A percentile compares a stretch with the other conserved stretches of the same genome.
phyloP scores from a whole-genome alignment of 306 rosid species.

The Canavalia gladiata region DNA sequence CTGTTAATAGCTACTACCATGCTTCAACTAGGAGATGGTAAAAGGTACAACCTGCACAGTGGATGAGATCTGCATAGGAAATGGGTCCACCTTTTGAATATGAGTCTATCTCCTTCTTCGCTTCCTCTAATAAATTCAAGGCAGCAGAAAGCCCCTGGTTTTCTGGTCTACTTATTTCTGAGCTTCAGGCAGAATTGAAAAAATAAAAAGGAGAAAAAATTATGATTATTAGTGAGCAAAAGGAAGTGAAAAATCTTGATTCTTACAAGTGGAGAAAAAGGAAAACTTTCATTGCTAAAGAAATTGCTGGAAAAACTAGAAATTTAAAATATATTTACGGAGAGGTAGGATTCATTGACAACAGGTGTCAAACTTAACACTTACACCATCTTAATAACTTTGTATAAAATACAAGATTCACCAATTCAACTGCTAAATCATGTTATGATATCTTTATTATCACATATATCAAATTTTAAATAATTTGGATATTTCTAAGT shows the following conservation, averaged over 20 bases:
- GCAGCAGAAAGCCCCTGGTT: constrained; percentile 79
- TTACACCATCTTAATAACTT: too few relatives aligned
- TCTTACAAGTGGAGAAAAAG: constrained; percentile 26
- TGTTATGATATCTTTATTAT: too few relatives aligned
- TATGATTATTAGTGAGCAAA: constrained; percentile 26
- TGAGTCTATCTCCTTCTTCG: constrained; percentile 90
- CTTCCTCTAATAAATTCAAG: constrained; percentile 78
- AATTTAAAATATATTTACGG: constrained; percentile 18
- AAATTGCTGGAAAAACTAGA: constrained; percentile 21
- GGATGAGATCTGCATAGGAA: constrained; percentile 91
- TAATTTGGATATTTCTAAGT: too few relatives aligned
- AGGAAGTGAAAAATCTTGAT: constrained; percentile 3
- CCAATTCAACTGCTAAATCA: too few relatives aligned
- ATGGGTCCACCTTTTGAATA: constrained; percentile 92
- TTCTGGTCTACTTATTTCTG: constrained; percentile 97
- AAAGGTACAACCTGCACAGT: constrained; percentile 69
- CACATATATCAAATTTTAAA: too few relatives aligned
- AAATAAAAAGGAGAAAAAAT: constrained; percentile 31
- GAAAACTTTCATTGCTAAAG: not conserved
- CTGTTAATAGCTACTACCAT: constrained; percentile 11
- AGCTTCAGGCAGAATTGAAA: constrained; percentile 66
- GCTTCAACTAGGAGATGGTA: constrained; percentile 37
- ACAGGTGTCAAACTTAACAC: too few relatives aligned
- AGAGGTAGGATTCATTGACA: not conserved
- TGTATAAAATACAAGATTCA: too few relatives aligned